These are phyloP conservation scores for Dryadomyces quercus-mongolicae DNA, from an alignment of 2,329 filamentous ascomycete genomes.

Conservation along the genomic window DNA sequence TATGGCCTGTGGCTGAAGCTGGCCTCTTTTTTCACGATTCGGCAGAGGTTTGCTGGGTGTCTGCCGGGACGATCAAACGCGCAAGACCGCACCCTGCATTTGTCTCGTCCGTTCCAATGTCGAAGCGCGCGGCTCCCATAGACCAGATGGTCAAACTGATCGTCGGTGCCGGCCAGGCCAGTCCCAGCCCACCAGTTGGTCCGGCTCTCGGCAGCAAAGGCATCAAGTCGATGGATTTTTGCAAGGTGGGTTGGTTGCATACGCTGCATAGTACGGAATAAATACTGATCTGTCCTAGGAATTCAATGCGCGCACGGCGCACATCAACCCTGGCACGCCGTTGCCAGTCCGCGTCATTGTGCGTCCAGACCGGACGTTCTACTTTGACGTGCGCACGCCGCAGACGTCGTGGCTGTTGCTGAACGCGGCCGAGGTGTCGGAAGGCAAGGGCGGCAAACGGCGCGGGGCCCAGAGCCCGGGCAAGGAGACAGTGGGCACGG, in stretches of 20 bases:
- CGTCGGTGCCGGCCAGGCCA: slow-evolving; percentile 89
- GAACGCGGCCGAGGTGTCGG: slow-evolving; percentile 64
- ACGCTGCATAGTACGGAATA: too few species aligned
- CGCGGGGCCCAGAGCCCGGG: slow-evolving; percentile 67
- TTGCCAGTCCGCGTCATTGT: slow-evolving; percentile 86
- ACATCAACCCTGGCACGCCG: slow-evolving; percentile 71
- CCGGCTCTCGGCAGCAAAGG: slow-evolving; percentile 93
- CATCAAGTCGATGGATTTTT: slow-evolving; percentile 99
- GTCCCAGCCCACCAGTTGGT: slow-evolving; percentile 89
- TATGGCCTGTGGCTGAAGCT: not conserved
- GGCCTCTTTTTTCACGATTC: too few species aligned
- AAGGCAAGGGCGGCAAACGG: slow-evolving; percentile 62
- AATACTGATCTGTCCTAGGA: too few species aligned
- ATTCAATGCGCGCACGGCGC: slow-evolving; percentile 88
- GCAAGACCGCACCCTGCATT: not conserved
- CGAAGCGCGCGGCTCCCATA: slow-evolving; percentile 32
- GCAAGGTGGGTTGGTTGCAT: slow-evolving; percentile 57
- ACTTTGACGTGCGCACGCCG: slow-evolving; percentile 86
- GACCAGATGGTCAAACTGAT: slow-evolving; percentile 93
- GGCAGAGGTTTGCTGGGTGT: too few species aligned
- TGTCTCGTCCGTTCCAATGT: slow-evolving; percentile 28
- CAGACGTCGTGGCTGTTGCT: slow-evolving; percentile 87
- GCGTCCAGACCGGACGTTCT: slow-evolving; percentile 83
- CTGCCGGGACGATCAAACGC: not conserved
- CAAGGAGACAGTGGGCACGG: slow-evolving; percentile 65